Evolutionary conservation across 768 basidiomycete genomes (phyloP).

Genomic region (Galerina marginata): DNA sequence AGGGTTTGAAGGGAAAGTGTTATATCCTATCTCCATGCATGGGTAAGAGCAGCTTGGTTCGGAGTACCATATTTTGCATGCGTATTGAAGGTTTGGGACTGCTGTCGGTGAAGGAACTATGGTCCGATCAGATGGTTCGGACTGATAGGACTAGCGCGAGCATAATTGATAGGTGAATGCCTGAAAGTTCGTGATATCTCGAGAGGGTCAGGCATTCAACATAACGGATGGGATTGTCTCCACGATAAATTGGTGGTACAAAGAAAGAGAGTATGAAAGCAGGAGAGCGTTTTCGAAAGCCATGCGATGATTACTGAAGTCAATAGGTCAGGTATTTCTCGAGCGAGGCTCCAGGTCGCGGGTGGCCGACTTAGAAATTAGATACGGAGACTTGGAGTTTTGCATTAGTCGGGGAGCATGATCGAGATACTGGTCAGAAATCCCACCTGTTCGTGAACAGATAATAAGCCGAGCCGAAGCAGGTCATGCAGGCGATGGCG

Average conservation of each 20-base stretch:
- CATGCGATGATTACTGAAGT: conserved; percentile 87
- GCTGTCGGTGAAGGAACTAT: too few relatives aligned
- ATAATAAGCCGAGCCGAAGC: conserved; percentile 68
- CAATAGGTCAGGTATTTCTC: conserved; percentile 71
- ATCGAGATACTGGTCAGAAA: conserved; percentile 23
- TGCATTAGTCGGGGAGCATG: conserved; percentile 35
- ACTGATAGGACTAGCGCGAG: too few relatives aligned
- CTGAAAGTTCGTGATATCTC: conserved; percentile 49
- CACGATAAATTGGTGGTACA: conserved; percentile 76
- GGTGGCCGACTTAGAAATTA: conserved; percentile 17
- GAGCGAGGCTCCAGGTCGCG: not conserved
- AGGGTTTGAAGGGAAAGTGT: too few relatives aligned
- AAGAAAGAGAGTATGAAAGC: conserved; percentile 72
- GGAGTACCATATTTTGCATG: too few relatives aligned
- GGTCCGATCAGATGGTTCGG: too few relatives aligned
- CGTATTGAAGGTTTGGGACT: too few relatives aligned
- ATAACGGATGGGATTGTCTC: conserved; percentile 64
- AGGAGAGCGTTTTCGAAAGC: conserved; percentile 84
- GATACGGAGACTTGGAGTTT: conserved; percentile 27
- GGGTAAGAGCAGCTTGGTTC: too few relatives aligned
- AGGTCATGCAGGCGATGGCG: conserved; percentile 51
- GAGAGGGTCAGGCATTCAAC: conserved; percentile 55
- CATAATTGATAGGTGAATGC: conserved; percentile 27
- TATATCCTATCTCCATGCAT: too few relatives aligned
- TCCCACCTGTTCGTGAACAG: conserved; percentile 68